phyloP scores from a whole-genome alignment of 148 eudicot genomes.

The Rhododendron simsii region DNA sequence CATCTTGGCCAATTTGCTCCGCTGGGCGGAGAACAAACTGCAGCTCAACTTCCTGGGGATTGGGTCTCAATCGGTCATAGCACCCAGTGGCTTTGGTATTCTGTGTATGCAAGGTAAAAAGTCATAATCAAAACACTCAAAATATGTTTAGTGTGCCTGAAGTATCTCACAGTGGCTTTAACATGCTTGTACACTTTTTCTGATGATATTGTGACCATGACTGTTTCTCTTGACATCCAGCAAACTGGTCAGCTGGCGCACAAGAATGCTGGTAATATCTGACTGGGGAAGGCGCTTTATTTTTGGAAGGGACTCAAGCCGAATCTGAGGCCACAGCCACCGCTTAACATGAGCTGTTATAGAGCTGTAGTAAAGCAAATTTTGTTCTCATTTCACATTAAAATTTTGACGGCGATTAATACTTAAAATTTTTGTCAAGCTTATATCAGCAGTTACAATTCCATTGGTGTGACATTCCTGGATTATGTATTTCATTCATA shows the following conservation, averaged over 20 bases:
- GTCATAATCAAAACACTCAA: background rate
- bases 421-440: no score
- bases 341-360: background rate
- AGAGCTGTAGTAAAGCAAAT: background rate
- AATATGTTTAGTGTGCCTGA: background rate
- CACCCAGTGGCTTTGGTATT: slow-evolving; percentile 37
- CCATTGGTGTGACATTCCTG: background rate
- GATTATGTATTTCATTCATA: background rate
- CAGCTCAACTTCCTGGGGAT: slow-evolving; percentile 32
- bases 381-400: background rate
- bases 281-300: slow-evolving; percentile 57
- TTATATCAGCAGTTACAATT: background rate
- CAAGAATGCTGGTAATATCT: slow-evolving; percentile 48
- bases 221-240: slow-evolving; percentile 26
- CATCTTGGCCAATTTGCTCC: slow-evolving; percentile 38
- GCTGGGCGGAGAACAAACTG: slow-evolving; percentile 31
- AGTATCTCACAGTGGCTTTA: background rate
- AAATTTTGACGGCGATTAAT: background rate
- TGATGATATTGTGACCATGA: background rate
- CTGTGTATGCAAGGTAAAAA: slow-evolving; percentile 29
- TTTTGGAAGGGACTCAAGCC: slow-evolving; percentile 64
- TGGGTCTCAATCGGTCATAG: slow-evolving; percentile 33
- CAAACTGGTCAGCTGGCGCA: slow-evolving; percentile 71
- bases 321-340: slow-evolving; percentile 26
- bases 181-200: background rate